Evolutionary conservation across 441 rosid species (phyloP).

Genomic region (Corymbia calophylla): DNA sequence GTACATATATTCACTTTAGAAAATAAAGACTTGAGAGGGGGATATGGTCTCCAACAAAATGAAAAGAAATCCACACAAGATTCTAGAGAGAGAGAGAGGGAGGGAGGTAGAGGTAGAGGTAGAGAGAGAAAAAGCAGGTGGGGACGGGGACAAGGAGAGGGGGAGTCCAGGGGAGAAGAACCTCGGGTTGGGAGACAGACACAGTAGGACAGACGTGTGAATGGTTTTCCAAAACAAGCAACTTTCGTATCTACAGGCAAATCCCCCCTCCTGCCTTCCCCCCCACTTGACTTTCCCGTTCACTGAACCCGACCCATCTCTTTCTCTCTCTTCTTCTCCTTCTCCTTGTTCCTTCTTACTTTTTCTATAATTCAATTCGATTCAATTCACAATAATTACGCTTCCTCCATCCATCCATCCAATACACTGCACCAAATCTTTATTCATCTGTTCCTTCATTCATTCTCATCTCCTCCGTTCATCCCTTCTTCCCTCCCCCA

Average conservation of each 20-base stretch:
- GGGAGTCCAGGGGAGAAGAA: conserved; percentile 64
- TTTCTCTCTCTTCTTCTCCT: background rate
- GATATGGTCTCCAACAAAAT: background rate
- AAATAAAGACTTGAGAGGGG: background rate
- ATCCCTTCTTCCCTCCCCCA: background rate
- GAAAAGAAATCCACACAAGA: background rate
- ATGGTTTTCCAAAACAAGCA: conserved; percentile 42
- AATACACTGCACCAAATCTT: background rate
- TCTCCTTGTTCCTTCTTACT: background rate
- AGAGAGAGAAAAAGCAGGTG: background rate
- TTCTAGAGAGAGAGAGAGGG: background rate
- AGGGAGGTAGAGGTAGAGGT: no score
- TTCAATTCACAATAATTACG: background rate
- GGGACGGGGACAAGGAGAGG: background rate
- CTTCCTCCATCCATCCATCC: background rate
- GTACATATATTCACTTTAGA: background rate
- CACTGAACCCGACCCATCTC: conserved; percentile 53
- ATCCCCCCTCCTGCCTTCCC: background rate
- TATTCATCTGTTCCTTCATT: fast-evolving
- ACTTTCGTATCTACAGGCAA: conserved; percentile 29
- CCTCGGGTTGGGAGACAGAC: conserved; percentile 39
- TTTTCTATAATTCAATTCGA: background rate
- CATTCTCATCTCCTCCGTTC: background rate
- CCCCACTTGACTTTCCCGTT: conserved; percentile 22
- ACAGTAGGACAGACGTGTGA: background rate